A percentile compares a stretch with the other conserved stretches of the same genome.
These are phyloP conservation scores for Fraxinus ornus DNA, from an alignment of 305 asterid genomes.

Conservation along the genomic window DNA sequence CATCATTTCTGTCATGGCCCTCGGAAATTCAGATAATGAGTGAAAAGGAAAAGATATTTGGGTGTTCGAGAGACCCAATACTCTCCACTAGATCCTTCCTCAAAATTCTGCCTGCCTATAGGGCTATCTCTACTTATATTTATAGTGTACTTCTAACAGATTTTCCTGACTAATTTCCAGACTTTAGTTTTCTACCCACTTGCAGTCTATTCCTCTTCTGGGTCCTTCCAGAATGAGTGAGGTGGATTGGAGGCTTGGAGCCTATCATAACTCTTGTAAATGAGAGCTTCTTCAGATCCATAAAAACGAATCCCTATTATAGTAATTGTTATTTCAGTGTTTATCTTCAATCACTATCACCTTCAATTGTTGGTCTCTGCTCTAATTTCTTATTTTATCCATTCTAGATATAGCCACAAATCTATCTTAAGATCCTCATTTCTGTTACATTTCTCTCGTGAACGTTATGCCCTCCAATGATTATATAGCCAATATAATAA, in stretches of 20 bases:
- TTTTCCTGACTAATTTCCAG: not conserved
- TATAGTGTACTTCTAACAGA: not conserved
- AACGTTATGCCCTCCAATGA: not conserved
- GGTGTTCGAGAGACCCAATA: not conserved
- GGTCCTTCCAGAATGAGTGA: not conserved
- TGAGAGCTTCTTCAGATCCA: not conserved
- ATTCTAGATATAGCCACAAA: not conserved
- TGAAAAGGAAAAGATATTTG: not conserved
- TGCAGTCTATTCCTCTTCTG: not conserved
- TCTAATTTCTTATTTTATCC: not conserved
- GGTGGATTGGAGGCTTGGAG: not conserved
- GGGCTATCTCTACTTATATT: not conserved
- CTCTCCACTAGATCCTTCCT: not conserved
- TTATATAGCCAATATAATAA: not conserved
- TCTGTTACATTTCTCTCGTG: not conserved
- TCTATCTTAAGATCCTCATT: not conserved
- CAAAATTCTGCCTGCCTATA: not conserved
- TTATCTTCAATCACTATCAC: not conserved
- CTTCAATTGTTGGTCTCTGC: not conserved
- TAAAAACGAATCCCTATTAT: not conserved
- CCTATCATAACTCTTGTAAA: not conserved
- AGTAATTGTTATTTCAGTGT: not conserved
- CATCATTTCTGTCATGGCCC: not conserved
- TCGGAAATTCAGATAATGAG: not conserved
- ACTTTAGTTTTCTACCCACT: not conserved